phyloP scores from a whole-genome alignment of 139 green algal genomes.

The Chlorella sp. region DNA sequence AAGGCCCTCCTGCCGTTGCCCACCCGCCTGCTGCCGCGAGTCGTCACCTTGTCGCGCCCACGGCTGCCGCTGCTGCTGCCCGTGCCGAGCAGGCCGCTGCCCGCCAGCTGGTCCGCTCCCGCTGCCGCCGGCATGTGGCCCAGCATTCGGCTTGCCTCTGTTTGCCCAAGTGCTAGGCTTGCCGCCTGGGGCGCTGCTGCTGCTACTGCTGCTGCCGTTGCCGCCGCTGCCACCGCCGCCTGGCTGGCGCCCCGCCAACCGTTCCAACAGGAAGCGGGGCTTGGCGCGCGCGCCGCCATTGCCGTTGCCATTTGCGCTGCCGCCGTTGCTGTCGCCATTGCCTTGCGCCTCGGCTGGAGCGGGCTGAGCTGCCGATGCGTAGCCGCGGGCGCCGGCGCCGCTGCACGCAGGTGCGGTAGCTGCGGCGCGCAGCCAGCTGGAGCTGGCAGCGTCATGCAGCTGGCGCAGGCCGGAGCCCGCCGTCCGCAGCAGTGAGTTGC shows the following conservation, averaged over 20 bases:
- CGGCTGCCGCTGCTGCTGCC: background rate
- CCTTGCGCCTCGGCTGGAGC: background rate
- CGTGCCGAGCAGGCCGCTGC: background rate
- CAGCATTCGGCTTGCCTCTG: background rate
- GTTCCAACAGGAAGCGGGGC: slow-evolving; percentile 24
- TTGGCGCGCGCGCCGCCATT: background rate
- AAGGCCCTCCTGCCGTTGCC: background rate
- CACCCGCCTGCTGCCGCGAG: background rate
- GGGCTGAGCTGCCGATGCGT: too few species aligned
- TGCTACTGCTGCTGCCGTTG: slow-evolving; percentile 2
- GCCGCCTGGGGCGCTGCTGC: background rate
- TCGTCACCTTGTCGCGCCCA: too few species aligned
- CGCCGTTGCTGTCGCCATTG: background rate
- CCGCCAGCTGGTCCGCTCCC: background rate
- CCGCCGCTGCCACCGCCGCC: background rate
- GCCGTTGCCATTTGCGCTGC: background rate
- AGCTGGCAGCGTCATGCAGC: too few species aligned
- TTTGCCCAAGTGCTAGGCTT: background rate
- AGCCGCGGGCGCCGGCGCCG: too few species aligned
- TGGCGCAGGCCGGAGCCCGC: too few species aligned
- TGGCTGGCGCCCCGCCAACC: background rate
- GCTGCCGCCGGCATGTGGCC: background rate
- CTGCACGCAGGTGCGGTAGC: too few species aligned
- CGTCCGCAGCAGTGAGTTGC: too few species aligned
- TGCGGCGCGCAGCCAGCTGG: too few species aligned